Base-by-base conservation (phyloP, 2,329 filamentous ascomycete species). In the Alternaria sp. region DNA sequence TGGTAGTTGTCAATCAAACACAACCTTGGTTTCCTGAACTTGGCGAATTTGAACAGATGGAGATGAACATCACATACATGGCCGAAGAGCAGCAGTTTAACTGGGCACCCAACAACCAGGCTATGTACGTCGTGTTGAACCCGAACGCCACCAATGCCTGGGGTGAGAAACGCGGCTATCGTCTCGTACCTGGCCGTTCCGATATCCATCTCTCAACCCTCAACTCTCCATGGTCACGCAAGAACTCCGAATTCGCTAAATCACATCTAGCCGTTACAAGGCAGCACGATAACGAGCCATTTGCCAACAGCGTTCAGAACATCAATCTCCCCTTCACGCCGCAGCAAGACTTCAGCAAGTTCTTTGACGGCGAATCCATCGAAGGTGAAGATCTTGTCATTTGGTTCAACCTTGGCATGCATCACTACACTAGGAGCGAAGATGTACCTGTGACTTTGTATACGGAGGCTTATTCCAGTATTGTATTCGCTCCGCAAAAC, bases 121-220 rank as follows among this genome's bases (percentile, higher is more conserved):
- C 32, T 17, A 82, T 82, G 70, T 84, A 85, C 62, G 70, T 82
- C 0, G 79, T 88, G n/a, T 75, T 88, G 43, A 89, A 88, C 66
- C 81, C 78, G 32, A 83, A 85, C 49, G 70, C 75, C 5, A 77
- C 72, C 2, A 88, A 88, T 70, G 70, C 74, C 3, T 86, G 82
- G 67, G 86, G 86, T 59, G 84, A 87, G 73, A 77, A 79, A 12
- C 81, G 83, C 7, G 87, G 86, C 6, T 89, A 86, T 69, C 81
- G 83, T 19, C 79, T 87, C 54, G 57, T 70, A 6, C 69, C 70
- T 8, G 69, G 70, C 3, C 64, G 62, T 8, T 70, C 66, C 9
- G 55, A 71, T 25, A 72, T 72, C 61, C 78, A 79, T 44, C 78
- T 83, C 15, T 77, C 72, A n/a, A 75, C 75, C 8, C 52, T 74